Percentiles rank a stretch among this genome's conserved stretches.
Conservation (phyloP, 768 basidiomycete species). For the Psilocybe subaeruginosa region DNA sequence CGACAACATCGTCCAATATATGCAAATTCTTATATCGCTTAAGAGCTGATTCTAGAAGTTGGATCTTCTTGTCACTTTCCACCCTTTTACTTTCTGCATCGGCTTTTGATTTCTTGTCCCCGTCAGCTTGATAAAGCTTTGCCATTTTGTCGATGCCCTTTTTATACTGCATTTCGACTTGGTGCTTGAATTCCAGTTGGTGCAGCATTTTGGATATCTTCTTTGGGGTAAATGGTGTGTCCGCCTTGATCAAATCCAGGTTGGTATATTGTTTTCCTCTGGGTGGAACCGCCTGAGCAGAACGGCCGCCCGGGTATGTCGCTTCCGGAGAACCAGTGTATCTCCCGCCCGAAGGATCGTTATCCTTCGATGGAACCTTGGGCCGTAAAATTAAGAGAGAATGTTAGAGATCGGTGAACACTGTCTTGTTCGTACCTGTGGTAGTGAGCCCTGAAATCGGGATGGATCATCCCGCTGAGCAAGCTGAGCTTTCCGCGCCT, state of each 20-base stretch:
- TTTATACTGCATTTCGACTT: slow-evolving; percentile 98
- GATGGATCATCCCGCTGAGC: slow-evolving; percentile 57
- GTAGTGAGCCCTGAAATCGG: slow-evolving; percentile 50
- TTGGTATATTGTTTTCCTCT: slow-evolving; percentile 76
- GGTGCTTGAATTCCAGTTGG: slow-evolving; percentile 98
- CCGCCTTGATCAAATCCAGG: slow-evolving; percentile 94
- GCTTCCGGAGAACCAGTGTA: slow-evolving; percentile 42
- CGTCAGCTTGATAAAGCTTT: slow-evolving; percentile 93
- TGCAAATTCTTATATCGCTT: slow-evolving; percentile 97
- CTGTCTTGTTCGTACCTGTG: slow-evolving; percentile 38
- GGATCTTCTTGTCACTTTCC: slow-evolving; percentile 97
- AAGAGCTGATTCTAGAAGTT: slow-evolving; percentile 87
- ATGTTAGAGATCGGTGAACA: not conserved
- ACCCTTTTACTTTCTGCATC: slow-evolving; percentile 94
- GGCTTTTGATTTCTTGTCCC: slow-evolving; percentile 92
- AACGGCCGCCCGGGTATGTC: slow-evolving; percentile 34
- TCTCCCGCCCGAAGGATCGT: slow-evolving; percentile 40
- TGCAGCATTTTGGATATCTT: slow-evolving; percentile 98
- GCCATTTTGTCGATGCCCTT: slow-evolving; percentile 99
- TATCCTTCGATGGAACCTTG: slow-evolving; percentile 58
- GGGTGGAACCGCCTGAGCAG: slow-evolving; percentile 40
- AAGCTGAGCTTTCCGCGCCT: slow-evolving; percentile 72
- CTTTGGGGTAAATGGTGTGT: slow-evolving; percentile 93
- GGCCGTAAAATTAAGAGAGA: slow-evolving; percentile 10
- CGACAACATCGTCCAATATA: slow-evolving; percentile 86